Conservation (phyloP, 805 yeast species). For the Saccharomycopsis schoenii region DNA sequence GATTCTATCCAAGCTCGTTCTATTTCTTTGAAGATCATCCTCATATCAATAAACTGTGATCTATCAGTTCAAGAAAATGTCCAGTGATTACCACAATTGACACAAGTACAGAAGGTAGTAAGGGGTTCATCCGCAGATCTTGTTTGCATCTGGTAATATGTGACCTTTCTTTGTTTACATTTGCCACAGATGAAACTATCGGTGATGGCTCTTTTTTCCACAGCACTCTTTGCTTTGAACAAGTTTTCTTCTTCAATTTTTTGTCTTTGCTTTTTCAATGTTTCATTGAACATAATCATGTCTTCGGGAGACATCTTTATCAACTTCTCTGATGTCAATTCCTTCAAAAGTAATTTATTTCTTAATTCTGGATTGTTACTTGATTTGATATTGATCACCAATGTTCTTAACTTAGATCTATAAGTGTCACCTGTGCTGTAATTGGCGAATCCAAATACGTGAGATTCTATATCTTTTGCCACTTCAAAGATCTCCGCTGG, state of each 20-base stretch:
- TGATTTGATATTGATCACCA: constrained; percentile 80
- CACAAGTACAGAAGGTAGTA: constrained; percentile 97
- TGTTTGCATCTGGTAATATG: constrained; percentile 96
- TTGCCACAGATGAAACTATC: constrained; percentile 96
- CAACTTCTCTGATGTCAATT: constrained; percentile 53
- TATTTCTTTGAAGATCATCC: too few species aligned
- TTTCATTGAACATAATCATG: constrained; percentile 93
- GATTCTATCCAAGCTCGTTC: too few species aligned
- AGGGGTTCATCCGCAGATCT: constrained; percentile 98
- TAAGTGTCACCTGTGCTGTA: constrained; percentile 49
- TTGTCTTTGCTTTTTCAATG: constrained; percentile 75
- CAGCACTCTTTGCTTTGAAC: constrained; percentile 96
- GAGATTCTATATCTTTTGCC: constrained; percentile 65
- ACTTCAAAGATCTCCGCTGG: constrained; percentile 46
- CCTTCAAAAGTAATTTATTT: constrained; percentile 54
- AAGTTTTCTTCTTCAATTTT: constrained; percentile 79
- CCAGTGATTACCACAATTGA: constrained; percentile 96
- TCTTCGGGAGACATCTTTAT: constrained; percentile 86
- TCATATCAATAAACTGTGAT: background rate
- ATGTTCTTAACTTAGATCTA: constrained; percentile 74
- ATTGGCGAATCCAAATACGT: constrained; percentile 54
- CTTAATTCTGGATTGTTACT: constrained; percentile 84
- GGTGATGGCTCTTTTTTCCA: constrained; percentile 89
- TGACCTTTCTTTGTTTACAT: constrained; percentile 94
- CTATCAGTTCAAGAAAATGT: constrained; percentile 55